Evolutionary conservation across 208 protist genomes (phyloP).

Genomic region (Crithidia thermophila): DNA sequence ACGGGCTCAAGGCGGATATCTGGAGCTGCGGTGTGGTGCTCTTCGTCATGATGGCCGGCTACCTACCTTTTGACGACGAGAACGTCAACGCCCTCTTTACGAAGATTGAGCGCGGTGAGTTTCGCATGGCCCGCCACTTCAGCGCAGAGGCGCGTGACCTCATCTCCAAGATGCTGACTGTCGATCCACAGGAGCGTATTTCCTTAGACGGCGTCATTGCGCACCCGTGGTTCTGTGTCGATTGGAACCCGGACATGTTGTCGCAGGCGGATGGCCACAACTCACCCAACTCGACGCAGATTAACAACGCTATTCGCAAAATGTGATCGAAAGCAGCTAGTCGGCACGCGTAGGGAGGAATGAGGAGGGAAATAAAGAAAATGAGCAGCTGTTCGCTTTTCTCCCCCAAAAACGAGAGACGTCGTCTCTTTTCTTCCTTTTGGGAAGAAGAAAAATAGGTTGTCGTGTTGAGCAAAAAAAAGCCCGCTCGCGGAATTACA

Average conservation of each 20-base stretch:
- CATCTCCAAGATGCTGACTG: conserved; percentile 79
- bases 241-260: conserved; percentile 60
- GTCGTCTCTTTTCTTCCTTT: too few species aligned
- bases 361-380: neutral
- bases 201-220: conserved; percentile 86
- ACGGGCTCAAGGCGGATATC: conserved; percentile 94
- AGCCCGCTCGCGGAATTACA: too few species aligned
- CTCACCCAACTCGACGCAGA: conserved; percentile 28
- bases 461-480: too few species aligned
- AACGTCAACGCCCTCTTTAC: conserved; percentile 91
- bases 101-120: conserved; percentile 92
- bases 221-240: conserved; percentile 87
- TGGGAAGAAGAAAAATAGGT: too few species aligned
- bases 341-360: neutral
- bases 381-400: neutral
- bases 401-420: too few species aligned
- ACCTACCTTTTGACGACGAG: conserved; percentile 92
- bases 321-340: conserved; percentile 31
- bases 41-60: conserved; percentile 94
- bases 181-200: conserved; percentile 80
- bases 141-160: conserved; percentile 64
- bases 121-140: conserved; percentile 77
- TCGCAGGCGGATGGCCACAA: conserved; percentile 14
- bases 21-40: conserved; percentile 96
- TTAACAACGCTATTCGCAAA: conserved; percentile 37